Evolutionary conservation across 345 rosid genomes (phyloP), one percentile per base, ranked within the genome.

Genomic region (Sapria himalayana): DNA sequence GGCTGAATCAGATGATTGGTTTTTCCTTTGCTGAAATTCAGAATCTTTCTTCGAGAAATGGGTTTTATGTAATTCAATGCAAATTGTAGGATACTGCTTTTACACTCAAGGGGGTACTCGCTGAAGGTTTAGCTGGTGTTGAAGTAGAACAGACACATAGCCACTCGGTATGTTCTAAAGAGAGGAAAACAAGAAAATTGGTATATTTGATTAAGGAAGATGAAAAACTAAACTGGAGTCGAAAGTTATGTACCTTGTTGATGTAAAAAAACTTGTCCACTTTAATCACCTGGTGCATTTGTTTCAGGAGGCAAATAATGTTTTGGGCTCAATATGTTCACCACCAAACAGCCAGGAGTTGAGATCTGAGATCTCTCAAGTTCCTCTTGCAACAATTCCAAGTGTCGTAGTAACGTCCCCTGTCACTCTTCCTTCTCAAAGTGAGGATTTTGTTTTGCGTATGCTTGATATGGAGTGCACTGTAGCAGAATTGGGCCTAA

Each of bases 121-220:
- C 32, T 32, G 99, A 91, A 63, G 99, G 93, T 59, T 71, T 84
- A 69, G 70, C 63, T 44, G 85, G 85, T 33, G 64, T 50, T 39
- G 95, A 84, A 70, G 76, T 70, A 43, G 93, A 75, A 50, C 60
- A 59, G 51, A 74, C 79, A 63, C 46, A 74, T 45, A 63, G 57
- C 39, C 86, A 65, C 61, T 32, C 20, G 43, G 94, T 82, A 57
- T 60, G 74, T 65, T 37, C 29, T 19, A 37, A 15, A n/a, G n/a
- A n/a, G n/a, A n/a, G n/a, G n/a, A n/a, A n/a, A n/a, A n/a, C n/a
- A n/a, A n/a, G n/a, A n/a, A n/a, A n/a, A n/a, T n/a, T n/a, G n/a
- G n/a, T n/a, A n/a, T n/a, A n/a, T n/a, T n/a, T n/a, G n/a, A n/a
- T n/a, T n/a, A n/a, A n/a, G n/a, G n/a, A n/a, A n/a, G n/a, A n/a